Conservation (phyloP, 257 asterid species). For the Lycium ferocissimum region DNA sequence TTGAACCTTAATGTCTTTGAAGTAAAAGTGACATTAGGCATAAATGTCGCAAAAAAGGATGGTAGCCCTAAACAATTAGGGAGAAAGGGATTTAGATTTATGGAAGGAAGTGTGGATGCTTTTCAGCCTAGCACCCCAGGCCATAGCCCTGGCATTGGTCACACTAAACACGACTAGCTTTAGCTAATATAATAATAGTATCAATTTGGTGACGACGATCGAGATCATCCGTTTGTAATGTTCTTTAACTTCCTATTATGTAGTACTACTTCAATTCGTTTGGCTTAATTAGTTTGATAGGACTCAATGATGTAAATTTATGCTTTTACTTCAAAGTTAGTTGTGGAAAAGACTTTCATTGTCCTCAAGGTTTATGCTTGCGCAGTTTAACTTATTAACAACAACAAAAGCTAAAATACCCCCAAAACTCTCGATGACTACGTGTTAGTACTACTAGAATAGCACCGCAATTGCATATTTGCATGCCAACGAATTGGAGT, state of each 20-base stretch:
- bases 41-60: neutral
- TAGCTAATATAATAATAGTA: neutral
- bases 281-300: slow-evolving; percentile 7
- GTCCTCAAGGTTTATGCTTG: neutral
- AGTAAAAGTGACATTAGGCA: neutral
- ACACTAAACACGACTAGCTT: slow-evolving; percentile 58
- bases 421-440: neutral
- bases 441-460: neutral
- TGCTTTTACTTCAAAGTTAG: neutral
- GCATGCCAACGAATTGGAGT: neutral
- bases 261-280: neutral
- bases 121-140: slow-evolving; percentile 71
- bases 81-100: slow-evolving; percentile 29
- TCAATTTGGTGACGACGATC: neutral
- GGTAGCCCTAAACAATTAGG: slow-evolving; percentile 2
- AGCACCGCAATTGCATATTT: too few relatives aligned
- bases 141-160: slow-evolving; percentile 84
- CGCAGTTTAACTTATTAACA: neutral
- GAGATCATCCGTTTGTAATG: neutral
- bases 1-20: neutral
- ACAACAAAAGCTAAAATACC: neutral
- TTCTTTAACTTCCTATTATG: neutral
- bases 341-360: neutral
- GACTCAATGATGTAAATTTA: neutral
- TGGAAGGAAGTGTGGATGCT: slow-evolving; percentile 52